phyloP scores from a whole-genome alignment of 2,329 filamentous ascomycete species.

The Nothopassalora personata region DNA sequence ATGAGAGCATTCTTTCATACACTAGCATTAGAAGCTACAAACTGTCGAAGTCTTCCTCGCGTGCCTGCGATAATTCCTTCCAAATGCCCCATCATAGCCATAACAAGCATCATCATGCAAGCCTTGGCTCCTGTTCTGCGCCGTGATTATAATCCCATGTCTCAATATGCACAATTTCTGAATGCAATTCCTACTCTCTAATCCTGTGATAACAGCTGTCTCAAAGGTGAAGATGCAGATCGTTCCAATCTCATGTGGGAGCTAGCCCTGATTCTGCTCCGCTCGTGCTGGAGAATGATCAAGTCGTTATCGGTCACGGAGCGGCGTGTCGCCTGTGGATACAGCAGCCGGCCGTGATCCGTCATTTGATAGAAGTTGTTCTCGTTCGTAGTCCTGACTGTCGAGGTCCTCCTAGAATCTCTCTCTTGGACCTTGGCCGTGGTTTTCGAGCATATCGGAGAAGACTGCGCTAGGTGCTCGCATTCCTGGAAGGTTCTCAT shows the following conservation, averaged over 20 bases:
- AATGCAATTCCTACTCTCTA: background rate
- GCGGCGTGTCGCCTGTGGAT: background rate
- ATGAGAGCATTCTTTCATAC: background rate
- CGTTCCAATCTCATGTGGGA: background rate
- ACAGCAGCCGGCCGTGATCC: background rate
- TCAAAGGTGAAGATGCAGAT: background rate
- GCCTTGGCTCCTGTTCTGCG: constrained; percentile 2
- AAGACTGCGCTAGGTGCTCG: constrained; percentile 83
- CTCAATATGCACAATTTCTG: constrained; percentile 1
- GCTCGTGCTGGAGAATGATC: background rate
- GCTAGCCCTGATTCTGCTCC: background rate
- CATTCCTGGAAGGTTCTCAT: constrained; percentile 57
- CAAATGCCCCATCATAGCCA: background rate
- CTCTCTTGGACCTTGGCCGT: constrained; percentile 40
- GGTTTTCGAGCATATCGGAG: constrained; percentile 80
- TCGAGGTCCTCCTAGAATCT: constrained; percentile 5
- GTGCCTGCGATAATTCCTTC: background rate
- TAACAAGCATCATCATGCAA: background rate
- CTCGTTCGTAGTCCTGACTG: background rate
- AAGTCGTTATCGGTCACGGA: constrained; percentile 1
- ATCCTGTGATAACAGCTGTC: background rate
- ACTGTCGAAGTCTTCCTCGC: background rate
- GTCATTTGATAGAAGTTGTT: background rate
- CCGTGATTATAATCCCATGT: constrained; percentile 1
- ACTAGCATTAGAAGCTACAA: constrained; percentile 6